Evolutionary conservation across 768 basidiomycete species (phyloP).

Genomic region (Nidula microcarpa): DNA sequence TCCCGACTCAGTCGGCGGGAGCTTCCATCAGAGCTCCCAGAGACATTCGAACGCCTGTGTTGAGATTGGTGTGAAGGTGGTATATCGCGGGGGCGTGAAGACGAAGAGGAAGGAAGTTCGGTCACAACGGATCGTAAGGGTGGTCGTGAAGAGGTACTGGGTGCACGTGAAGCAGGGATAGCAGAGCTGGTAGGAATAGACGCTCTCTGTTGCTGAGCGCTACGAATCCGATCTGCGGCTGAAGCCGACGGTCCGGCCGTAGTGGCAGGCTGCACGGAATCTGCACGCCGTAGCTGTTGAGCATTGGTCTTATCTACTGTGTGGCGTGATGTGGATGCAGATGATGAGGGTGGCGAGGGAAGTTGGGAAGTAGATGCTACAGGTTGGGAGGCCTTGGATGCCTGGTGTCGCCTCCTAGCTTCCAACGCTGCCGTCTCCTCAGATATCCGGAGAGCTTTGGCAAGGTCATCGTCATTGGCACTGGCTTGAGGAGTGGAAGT

Average conservation of each 20-base stretch:
- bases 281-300: too few relatives aligned
- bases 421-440: background rate
- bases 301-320: too few relatives aligned
- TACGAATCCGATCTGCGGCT: too few relatives aligned
- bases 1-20: conserved; percentile 11
- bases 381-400: conserved; percentile 1
- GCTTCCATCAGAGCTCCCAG: too few relatives aligned
- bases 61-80: background rate
- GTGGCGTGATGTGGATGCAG: background rate
- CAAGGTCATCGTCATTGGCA: background rate
- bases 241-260: too few relatives aligned
- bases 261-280: conserved; percentile 12
- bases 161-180: too few relatives aligned
- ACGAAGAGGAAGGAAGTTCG: too few relatives aligned
- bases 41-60: background rate
- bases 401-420: conserved; percentile 2
- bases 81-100: background rate
- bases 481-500: too few relatives aligned
- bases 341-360: background rate
- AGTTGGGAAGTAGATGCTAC: conserved; percentile 2
- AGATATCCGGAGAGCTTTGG: background rate
- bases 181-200: too few relatives aligned
- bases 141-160: too few relatives aligned
- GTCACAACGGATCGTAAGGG: too few relatives aligned
- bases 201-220: too few relatives aligned